Evolutionary conservation across 768 basidiomycete species (phyloP).

Genomic region (Suillus subluteus): DNA sequence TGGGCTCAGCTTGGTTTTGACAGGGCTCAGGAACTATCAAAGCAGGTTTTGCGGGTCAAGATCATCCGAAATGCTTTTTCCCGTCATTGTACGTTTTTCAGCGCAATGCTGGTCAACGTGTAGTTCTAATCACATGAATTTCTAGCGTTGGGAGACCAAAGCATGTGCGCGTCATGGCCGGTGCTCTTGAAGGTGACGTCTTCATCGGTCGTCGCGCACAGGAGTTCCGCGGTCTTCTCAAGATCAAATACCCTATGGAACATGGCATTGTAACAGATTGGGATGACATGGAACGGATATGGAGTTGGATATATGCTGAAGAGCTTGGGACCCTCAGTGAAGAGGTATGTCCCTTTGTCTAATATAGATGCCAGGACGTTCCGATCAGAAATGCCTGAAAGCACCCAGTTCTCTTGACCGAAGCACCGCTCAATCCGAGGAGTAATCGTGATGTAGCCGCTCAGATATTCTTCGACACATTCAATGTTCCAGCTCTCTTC

Average conservation of each 20-base stretch:
- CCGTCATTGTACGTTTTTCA: constrained; percentile 87
- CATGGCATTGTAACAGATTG: constrained; percentile 99
- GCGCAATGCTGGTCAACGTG: constrained; percentile 36
- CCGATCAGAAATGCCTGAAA: constrained; percentile 37
- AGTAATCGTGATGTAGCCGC: constrained; percentile 96
- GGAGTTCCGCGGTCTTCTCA: constrained; percentile 92
- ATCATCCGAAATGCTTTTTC: constrained; percentile 99
- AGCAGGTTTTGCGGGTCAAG: constrained; percentile 98
- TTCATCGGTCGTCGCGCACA: constrained; percentile 97
- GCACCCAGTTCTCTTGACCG: constrained; percentile 97
- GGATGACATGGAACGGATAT: constrained; percentile 99
- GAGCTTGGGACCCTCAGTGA: constrained; percentile 95
- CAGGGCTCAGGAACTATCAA: constrained; percentile 99
- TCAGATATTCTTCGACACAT: constrained; percentile 99
- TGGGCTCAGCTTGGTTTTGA: constrained; percentile 28
- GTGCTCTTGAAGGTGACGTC: constrained; percentile 92
- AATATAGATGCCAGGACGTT: background rate
- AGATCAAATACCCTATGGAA: constrained; percentile 99
- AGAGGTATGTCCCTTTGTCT: constrained; percentile 62
- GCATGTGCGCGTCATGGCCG: constrained; percentile 97
- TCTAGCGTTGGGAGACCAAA: constrained; percentile 93
- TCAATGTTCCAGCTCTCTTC: constrained; percentile 98
- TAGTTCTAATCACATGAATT: constrained; percentile 23
- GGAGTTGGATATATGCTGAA: constrained; percentile 97
- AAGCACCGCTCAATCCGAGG: constrained; percentile 96